A percentile compares a stretch with the other conserved stretches of the same genome.
phyloP scores from a whole-genome alignment of 768 basidiomycete genomes.

The Trichaptum fuscoviolaceum region DNA sequence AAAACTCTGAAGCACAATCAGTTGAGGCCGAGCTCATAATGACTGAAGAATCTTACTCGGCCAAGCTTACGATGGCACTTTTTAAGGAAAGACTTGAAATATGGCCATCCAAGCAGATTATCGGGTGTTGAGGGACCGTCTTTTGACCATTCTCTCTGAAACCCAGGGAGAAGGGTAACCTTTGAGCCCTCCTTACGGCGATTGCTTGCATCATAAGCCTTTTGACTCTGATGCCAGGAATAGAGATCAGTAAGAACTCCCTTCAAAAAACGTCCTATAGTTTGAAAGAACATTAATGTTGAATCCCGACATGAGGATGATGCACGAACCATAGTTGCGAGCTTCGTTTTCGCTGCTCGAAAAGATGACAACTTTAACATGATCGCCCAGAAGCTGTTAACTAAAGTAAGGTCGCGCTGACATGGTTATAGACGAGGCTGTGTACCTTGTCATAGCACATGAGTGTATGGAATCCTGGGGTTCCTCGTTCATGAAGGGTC shows the following conservation, averaged over 20 bases:
- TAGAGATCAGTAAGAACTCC: conserved; percentile 73
- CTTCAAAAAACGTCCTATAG: conserved; percentile 76
- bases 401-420: conserved; percentile 6
- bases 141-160: conserved; percentile 48
- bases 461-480: conserved; percentile 81
- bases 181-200: conserved; percentile 60
- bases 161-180: conserved; percentile 59
- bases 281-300: conserved; percentile 7
- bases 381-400: conserved; percentile 75
- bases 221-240: conserved; percentile 77
- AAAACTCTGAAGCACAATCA: conserved; percentile 52
- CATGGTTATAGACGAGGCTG: neutral
- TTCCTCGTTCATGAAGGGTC: conserved; percentile 82
- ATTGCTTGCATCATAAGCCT: conserved; percentile 66
- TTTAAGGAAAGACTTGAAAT: conserved; percentile 61
- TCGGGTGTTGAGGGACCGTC: conserved; percentile 40
- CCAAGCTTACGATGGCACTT: conserved; percentile 84
- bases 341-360: conserved; percentile 96
- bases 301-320: neutral
- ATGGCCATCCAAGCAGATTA: conserved; percentile 62
- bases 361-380: conserved; percentile 80
- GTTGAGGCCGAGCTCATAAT: neutral
- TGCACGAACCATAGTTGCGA: conserved; percentile 75
- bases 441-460: conserved; percentile 78
- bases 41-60: conserved; percentile 42